Base-by-base conservation (phyloP, 805 yeast species). In the Phaffomyces thermotolerans region DNA sequence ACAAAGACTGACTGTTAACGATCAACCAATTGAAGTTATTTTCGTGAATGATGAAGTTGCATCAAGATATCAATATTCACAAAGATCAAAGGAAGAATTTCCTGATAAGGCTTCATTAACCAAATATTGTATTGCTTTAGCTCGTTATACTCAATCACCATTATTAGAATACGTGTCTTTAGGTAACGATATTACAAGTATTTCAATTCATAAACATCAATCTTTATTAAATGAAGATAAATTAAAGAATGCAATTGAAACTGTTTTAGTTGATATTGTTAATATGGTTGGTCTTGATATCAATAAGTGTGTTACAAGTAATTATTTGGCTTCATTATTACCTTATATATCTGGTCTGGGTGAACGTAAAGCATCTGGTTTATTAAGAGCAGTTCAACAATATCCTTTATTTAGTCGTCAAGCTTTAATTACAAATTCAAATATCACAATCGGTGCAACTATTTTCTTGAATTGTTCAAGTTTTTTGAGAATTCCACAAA, bases 31-130 rank as follows among this genome's bases (percentile, higher is more conserved):
- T 33, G 81, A 79, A 34, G 76, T 88, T 4, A 66, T 89, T 14
- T 91, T 88, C 79, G 95, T 85, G 36, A 85, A 83, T 52, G 96
- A 91, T 61, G 98, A 93, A 62, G 87, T 95, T 27, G 97, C 98
- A 1, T 72, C 95, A 43, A 74, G 93, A 47, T 93, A 75, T 62
- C 95, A 90, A 59, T 78, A 80, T 57, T 86, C 96, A 0, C 73
- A 70, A 33, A 73, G 87, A 45, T 95, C 95, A 0, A 67, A 65
- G 6, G 69, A 72, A 38, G 98, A 93, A 61, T 85, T 84, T 58
- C 80, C 95, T 9, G 95, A 86, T 58, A 84, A 85, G 50, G 80
- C 96, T 2, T 73, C 85, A 3, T 72, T 89, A 48, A 81, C 81
- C 12, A 79, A 84, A 55, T 93, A 91, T 65, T 82, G 93, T 64